A percentile compares a stretch with the other conserved stretches of the same genome.
Conservation (phyloP, 805 yeast genomes). For the Cyberlindnera mycetangii region DNA sequence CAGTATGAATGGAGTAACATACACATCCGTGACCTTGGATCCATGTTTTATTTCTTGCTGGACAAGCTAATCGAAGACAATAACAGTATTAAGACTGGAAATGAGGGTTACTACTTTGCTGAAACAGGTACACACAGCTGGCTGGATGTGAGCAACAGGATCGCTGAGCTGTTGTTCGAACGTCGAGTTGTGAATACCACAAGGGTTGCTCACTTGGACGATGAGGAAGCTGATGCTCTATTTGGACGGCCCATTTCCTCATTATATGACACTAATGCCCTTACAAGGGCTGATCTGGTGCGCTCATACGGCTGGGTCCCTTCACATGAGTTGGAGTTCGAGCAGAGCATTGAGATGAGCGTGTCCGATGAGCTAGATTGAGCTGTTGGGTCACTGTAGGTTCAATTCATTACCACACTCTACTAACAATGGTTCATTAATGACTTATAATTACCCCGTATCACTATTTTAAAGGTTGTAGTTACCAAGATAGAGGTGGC, state of each 20-base stretch:
- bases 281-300: constrained; percentile 30
- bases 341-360: constrained; percentile 8
- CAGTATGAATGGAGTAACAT: constrained; percentile 35
- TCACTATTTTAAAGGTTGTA: too few relatives aligned
- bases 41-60: constrained; percentile 29
- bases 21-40: constrained; percentile 35
- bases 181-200: constrained; percentile 17
- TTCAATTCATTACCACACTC: too few relatives aligned
- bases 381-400: too few relatives aligned
- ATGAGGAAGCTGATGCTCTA: constrained; percentile 18
- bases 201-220: constrained; percentile 20
- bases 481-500: too few relatives aligned
- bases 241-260: constrained; percentile 20
- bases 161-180: constrained; percentile 23
- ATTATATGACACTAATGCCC: constrained; percentile 31
- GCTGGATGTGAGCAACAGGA: constrained; percentile 28
- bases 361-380: constrained; percentile 2
- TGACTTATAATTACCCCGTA: too few relatives aligned
- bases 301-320: constrained; percentile 32
- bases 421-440: too few relatives aligned
- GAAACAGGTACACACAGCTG: constrained; percentile 32
- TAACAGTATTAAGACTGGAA: constrained; percentile 28
- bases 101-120: constrained; percentile 36
- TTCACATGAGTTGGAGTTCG: constrained; percentile 5
- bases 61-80: constrained; percentile 22